phyloP scores from a whole-genome alignment of 176 grass and related monocot species.

The Cenchrus fungigraminus region DNA sequence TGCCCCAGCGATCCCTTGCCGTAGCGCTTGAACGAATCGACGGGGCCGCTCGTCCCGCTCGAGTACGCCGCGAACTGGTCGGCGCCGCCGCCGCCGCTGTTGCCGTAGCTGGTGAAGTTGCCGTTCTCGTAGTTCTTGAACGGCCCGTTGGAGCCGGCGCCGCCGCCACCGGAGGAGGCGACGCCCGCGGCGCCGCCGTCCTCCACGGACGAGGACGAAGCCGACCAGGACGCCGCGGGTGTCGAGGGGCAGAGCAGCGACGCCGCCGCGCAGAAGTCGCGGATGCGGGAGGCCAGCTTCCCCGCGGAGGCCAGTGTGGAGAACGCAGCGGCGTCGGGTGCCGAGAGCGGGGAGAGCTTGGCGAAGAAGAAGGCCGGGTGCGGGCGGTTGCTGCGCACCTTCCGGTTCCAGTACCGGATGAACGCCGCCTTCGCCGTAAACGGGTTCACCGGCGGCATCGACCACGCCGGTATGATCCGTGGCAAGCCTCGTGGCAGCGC shows the following conservation, averaged over 20 bases:
- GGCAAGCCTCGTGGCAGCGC: background rate
- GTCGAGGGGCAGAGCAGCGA: slow-evolving; percentile 50
- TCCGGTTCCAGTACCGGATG: slow-evolving; percentile 79
- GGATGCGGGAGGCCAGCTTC: slow-evolving; percentile 33
- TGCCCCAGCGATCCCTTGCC: slow-evolving; percentile 39
- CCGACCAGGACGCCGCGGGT: slow-evolving; percentile 19
- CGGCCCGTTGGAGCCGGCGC: background rate
- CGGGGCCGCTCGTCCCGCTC: slow-evolving; percentile 15
- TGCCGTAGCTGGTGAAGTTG: slow-evolving; percentile 71
- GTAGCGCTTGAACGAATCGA: slow-evolving; percentile 59
- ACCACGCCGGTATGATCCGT: slow-evolving; percentile 5
- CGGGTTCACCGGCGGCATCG: slow-evolving; percentile 47
- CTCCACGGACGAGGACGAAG: background rate
- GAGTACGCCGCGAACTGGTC: slow-evolving; percentile 58
- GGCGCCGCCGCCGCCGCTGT: slow-evolving; percentile 41
- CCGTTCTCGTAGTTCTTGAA: slow-evolving; percentile 59
- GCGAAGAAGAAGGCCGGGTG: slow-evolving; percentile 69
- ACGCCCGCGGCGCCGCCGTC: background rate
- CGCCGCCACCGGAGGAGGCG: background rate
- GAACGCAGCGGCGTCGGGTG: slow-evolving; percentile 37
- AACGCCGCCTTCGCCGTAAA: slow-evolving; percentile 66
- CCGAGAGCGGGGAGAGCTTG: slow-evolving; percentile 65
- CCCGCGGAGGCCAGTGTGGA: slow-evolving; percentile 27
- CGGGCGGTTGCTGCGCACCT: slow-evolving; percentile 47
- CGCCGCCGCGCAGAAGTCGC: slow-evolving; percentile 52